These are phyloP conservation scores for Peniophora sp. DNA, from an alignment of 1,284 basidiomycete genomes.

Conservation along the genomic window DNA sequence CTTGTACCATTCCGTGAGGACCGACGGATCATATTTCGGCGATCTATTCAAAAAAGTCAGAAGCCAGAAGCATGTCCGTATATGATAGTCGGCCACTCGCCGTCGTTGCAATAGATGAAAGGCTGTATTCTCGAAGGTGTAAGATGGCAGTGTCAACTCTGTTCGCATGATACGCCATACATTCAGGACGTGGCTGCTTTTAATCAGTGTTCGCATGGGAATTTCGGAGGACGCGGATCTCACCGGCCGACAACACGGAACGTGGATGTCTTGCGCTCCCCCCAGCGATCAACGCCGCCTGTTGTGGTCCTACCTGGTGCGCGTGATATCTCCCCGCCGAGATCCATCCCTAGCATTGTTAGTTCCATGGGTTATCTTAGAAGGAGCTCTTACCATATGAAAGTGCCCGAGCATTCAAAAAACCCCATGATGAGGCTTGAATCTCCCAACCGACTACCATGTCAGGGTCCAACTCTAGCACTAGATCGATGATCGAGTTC, in stretches of 20 bases:
- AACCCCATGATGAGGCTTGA: slow-evolving; percentile 87
- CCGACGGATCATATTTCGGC: slow-evolving; percentile 66
- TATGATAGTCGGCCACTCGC: slow-evolving; percentile 32
- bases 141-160: slow-evolving; percentile 73
- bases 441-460: slow-evolving; percentile 91
- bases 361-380: not conserved
- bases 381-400: slow-evolving; percentile 43
- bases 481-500: slow-evolving; percentile 71
- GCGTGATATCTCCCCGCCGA: slow-evolving; percentile 63
- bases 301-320: slow-evolving; percentile 39
- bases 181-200: slow-evolving; percentile 74
- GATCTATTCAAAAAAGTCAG: slow-evolving; percentile 40
- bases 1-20: slow-evolving; percentile 69
- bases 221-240: too few relatives aligned
- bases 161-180: slow-evolving; percentile 89
- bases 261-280: slow-evolving; percentile 67
- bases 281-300: slow-evolving; percentile 62
- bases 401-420: slow-evolving; percentile 64
- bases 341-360: slow-evolving; percentile 46
- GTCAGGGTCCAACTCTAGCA: slow-evolving; percentile 83
- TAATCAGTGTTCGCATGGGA: not conserved
- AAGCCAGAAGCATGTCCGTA: not conserved
- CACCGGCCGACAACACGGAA: slow-evolving; percentile 71
- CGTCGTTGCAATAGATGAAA: slow-evolving; percentile 73
- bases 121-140: slow-evolving; percentile 87